A percentile compares a stretch with the other conserved stretches of the same genome.
These are phyloP conservation scores for Saksenaea oblongispora DNA, from an alignment of 371 early-diverging fungal species.

Conservation along the genomic window DNA sequence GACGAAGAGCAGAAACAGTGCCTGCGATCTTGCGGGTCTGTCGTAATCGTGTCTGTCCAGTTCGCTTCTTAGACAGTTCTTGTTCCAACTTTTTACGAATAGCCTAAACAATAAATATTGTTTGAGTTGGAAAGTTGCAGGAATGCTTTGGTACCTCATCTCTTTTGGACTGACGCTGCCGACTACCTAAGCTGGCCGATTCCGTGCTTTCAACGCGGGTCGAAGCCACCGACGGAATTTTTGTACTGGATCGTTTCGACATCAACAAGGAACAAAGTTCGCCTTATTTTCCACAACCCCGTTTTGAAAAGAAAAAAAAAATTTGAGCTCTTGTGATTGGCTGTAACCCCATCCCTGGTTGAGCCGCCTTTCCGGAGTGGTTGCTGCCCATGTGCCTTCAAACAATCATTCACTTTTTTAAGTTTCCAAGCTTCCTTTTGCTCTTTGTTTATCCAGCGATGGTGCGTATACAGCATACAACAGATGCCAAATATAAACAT, in stretches of 20 bases:
- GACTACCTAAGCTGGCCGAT: slow-evolving; percentile 25
- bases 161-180: slow-evolving; percentile 48
- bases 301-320: neutral
- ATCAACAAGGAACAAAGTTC: neutral
- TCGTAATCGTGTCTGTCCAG: slow-evolving; percentile 27
- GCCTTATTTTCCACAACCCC: neutral
- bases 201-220: slow-evolving; percentile 26
- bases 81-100: slow-evolving; percentile 73
- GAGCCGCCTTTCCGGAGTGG: neutral
- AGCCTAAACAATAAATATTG: slow-evolving; percentile 38
- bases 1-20: slow-evolving; percentile 87
- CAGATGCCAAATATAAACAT: too few relatives aligned
- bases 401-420: too few relatives aligned
- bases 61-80: slow-evolving; percentile 64
- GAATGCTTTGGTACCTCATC: slow-evolving; percentile 40
- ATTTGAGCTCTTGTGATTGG: slow-evolving; percentile 1
- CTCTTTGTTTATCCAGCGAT: neutral
- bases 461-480: too few relatives aligned
- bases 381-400: neutral
- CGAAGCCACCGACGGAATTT: slow-evolving; percentile 37
- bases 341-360: neutral
- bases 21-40: slow-evolving; percentile 59
- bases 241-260: slow-evolving; percentile 15
- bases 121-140: neutral
- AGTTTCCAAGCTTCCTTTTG: too few relatives aligned